These are phyloP conservation scores for Fagopyrum tataricum DNA, from an alignment of 148 eudicot species.

Conservation along the genomic window DNA sequence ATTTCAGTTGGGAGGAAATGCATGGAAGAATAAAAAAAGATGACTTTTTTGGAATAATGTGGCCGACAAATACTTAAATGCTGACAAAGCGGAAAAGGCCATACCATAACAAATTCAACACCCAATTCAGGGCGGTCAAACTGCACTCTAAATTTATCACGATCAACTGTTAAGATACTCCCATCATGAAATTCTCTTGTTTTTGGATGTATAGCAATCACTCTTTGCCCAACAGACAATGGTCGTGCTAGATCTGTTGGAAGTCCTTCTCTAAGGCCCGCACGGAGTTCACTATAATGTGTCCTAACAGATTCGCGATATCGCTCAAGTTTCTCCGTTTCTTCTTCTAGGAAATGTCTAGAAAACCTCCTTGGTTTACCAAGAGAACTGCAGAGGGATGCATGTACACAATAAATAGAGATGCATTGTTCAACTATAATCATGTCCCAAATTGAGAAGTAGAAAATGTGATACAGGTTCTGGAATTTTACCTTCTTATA, in stretches of 20 bases:
- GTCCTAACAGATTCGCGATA: conserved; percentile 85
- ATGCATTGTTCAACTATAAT: neutral
- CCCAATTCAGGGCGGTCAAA: conserved; percentile 81
- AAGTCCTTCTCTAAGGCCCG: conserved; percentile 74
- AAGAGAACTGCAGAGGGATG: conserved; percentile 56
- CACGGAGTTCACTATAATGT: conserved; percentile 73
- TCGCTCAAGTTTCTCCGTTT: conserved; percentile 72
- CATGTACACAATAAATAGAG: neutral
- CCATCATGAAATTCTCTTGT: conserved; percentile 87
- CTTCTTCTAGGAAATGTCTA: conserved; percentile 67
- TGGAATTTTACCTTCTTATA: conserved; percentile 28
- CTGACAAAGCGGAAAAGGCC: neutral
- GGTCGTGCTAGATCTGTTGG: conserved; percentile 84
- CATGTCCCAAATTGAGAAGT: neutral
- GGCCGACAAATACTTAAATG: neutral
- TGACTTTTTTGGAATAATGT: neutral
- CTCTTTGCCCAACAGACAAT: conserved; percentile 79
- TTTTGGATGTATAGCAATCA: conserved; percentile 81
- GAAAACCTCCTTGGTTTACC: conserved; percentile 94
- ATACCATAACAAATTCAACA: conserved; percentile 80
- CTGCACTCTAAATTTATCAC: conserved; percentile 66
- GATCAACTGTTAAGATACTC: conserved; percentile 72
- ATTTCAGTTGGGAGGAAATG: neutral
- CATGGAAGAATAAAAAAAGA: no score
- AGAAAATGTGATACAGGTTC: neutral